Evolutionary conservation across 2,329 filamentous ascomycete genomes (phyloP).

Genomic region (Chalaropsis thielavioides): DNA sequence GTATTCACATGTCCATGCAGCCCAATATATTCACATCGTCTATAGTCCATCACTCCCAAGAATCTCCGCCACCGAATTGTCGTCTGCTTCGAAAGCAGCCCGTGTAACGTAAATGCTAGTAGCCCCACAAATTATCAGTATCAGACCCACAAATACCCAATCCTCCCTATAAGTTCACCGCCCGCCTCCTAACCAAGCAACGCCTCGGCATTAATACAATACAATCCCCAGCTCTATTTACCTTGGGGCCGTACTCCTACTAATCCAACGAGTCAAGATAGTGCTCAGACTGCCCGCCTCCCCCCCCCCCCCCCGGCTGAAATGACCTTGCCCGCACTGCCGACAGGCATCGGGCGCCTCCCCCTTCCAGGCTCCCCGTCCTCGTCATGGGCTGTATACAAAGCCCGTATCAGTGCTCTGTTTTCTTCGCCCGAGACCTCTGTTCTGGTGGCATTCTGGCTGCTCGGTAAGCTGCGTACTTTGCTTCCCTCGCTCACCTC

Average conservation of each 20-base stretch:
- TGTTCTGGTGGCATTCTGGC: constrained; percentile 75
- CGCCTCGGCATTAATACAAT: not conserved
- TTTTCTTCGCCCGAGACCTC: constrained; percentile 54
- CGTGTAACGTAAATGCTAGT: not conserved
- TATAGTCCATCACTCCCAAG: no score
- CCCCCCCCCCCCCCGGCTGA: not conserved
- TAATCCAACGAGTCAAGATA: not conserved
- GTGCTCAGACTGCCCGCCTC: not conserved
- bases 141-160: not conserved
- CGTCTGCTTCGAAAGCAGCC: not conserved
- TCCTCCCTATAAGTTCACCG: not conserved
- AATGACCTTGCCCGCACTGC: not conserved
- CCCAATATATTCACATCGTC: no score
- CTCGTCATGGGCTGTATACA: constrained; percentile 61
- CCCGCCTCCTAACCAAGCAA: not conserved
- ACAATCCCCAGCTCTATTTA: not conserved
- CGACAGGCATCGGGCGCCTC: constrained; percentile 27
- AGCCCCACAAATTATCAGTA: not conserved
- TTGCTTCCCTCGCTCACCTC: not conserved
- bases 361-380: constrained; percentile 44
- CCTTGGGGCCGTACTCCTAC: not conserved
- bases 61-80: not conserved
- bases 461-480: constrained; percentile 54
- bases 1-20: no score
- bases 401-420: constrained; percentile 46